Conservation (phyloP, 2,329 filamentous ascomycete species). For the Penicillium griseofulvum region DNA sequence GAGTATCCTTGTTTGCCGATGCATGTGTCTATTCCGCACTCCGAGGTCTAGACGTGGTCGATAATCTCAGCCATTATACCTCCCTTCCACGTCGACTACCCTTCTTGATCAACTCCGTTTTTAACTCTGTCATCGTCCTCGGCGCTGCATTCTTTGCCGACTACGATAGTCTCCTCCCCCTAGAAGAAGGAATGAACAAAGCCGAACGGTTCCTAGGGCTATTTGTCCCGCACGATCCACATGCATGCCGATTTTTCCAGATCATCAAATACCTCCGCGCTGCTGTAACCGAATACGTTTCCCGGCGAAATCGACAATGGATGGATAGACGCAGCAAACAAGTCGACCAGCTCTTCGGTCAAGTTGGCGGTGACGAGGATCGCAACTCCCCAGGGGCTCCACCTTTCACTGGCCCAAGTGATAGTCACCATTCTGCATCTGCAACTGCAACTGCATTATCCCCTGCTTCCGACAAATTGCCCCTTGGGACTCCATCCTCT, state of each 20-base stretch:
- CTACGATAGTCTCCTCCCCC: slow-evolving; percentile 40
- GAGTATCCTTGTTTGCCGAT: slow-evolving; percentile 36
- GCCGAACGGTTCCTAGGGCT: slow-evolving; percentile 34
- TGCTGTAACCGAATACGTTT: slow-evolving; percentile 39
- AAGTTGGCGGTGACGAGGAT: slow-evolving; percentile 26
- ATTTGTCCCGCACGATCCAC: slow-evolving; percentile 38
- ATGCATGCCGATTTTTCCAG: slow-evolving; percentile 36
- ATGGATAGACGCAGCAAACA: slow-evolving; percentile 41
- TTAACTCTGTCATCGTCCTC: slow-evolving; percentile 47
- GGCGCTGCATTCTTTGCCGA: slow-evolving; percentile 49
- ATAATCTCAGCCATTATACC: slow-evolving; percentile 34
- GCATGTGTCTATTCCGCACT: slow-evolving; percentile 48
- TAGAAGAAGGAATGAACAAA: slow-evolving; percentile 35
- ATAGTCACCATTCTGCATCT: slow-evolving; percentile 1
- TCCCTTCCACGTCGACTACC: slow-evolving; percentile 45
- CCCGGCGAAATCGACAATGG: slow-evolving; percentile 38
- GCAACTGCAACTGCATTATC: slow-evolving; percentile 17
- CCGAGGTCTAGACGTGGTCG: slow-evolving; percentile 41
- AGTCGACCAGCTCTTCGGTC: slow-evolving; percentile 45
- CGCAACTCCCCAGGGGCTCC: slow-evolving; percentile 5
- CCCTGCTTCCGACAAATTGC: slow-evolving; percentile 24
- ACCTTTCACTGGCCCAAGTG: slow-evolving; percentile 4
- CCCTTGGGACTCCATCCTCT: slow-evolving; percentile 12
- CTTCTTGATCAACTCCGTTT: slow-evolving; percentile 48
- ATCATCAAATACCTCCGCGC: slow-evolving; percentile 42